Percentiles rank a stretch among this genome's conserved stretches.
Conservation (phyloP, 768 basidiomycete genomes). For the Kwoniella dejecticola region DNA sequence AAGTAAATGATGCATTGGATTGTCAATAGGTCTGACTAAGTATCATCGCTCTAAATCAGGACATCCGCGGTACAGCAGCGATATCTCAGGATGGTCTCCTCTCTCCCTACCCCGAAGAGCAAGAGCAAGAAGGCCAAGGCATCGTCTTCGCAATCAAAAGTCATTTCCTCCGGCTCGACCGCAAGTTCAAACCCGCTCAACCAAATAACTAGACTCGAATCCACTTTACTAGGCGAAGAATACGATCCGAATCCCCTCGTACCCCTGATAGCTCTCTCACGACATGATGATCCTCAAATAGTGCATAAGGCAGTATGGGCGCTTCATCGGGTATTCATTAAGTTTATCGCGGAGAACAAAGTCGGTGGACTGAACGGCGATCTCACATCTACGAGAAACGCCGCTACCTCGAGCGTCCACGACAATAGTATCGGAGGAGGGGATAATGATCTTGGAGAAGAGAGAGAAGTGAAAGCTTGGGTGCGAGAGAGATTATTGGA, state of each 20-base stretch:
- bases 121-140: constrained; percentile 2
- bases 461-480: constrained; percentile 69
- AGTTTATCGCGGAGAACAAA: constrained; percentile 65
- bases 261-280: constrained; percentile 69
- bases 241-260: constrained; percentile 73
- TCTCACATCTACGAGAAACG: too few species aligned
- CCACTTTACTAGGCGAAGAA: constrained; percentile 61
- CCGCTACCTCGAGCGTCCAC: too few species aligned
- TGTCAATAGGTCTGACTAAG: too few species aligned
- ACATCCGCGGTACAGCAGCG: too few species aligned
- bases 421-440: constrained; percentile 58
- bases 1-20: neutral
- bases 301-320: constrained; percentile 79
- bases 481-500: constrained; percentile 71
- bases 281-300: constrained; percentile 60
- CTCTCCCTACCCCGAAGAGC: constrained; percentile 12
- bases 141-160: constrained; percentile 1
- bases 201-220: constrained; percentile 57
- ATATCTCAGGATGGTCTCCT: constrained; percentile 20
- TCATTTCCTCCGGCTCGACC: neutral
- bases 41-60: too few species aligned
- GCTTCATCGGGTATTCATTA: constrained; percentile 73
- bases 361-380: constrained; percentile 53
- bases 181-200: constrained; percentile 21
- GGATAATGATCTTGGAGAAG: constrained; percentile 54